Conservation (phyloP, 1,284 basidiomycete species). For the Schizopora paradoxa region DNA sequence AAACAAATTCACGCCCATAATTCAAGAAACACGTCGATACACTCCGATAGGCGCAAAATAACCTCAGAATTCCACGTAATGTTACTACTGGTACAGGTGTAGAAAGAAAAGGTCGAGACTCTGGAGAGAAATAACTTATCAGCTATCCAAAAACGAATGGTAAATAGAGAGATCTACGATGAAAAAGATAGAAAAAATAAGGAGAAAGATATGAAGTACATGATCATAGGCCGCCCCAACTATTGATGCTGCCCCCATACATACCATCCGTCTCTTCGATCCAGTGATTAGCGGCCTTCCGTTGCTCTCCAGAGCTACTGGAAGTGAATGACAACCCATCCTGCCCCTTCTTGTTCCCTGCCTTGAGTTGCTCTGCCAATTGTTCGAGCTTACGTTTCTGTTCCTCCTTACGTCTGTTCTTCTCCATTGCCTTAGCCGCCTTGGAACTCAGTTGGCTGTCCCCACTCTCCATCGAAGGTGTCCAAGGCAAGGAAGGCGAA, state of each 20-base stretch:
- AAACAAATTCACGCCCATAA: too few species aligned
- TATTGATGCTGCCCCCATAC: conserved; percentile 11
- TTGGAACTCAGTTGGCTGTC: too few species aligned
- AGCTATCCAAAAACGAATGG: not conserved
- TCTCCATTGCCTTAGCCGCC: conserved; percentile 38
- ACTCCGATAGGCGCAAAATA: too few species aligned
- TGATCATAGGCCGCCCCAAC: conserved; percentile 10
- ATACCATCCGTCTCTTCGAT: conserved; percentile 14
- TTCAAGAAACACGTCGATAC: too few species aligned
- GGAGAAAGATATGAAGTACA: not conserved
- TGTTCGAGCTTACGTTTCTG: conserved; percentile 35
- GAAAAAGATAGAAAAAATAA: not conserved
- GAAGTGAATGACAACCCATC: conserved; percentile 15
- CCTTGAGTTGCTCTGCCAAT: conserved; percentile 39
- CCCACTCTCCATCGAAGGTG: conserved; percentile 26
- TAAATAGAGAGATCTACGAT: not conserved
- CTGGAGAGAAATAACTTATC: not conserved
- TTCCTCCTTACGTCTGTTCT: conserved; percentile 42
- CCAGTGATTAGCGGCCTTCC: conserved; percentile 15
- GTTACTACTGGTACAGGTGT: too few species aligned
- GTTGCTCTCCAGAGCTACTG: conserved; percentile 5
- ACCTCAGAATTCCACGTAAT: too few species aligned
- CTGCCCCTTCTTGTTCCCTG: conserved; percentile 28
- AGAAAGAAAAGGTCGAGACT: not conserved
- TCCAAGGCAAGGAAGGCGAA: too few species aligned